Evolutionary conservation across 2,329 filamentous ascomycete species (phyloP), one percentile per base, ranked within the genome.

Genomic region (Alternaria solani): DNA sequence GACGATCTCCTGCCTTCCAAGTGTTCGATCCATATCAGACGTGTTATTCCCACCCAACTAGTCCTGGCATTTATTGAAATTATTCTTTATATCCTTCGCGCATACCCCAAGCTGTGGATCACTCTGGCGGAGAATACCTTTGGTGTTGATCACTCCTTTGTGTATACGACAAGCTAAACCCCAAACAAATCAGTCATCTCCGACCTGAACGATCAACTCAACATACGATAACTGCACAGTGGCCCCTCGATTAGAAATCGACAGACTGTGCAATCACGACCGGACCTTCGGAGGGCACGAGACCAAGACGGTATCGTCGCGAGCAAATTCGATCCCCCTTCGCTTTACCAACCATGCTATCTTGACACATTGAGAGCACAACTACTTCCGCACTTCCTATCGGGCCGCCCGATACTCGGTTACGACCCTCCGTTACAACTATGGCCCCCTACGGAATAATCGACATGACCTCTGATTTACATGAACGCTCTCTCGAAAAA

Each of bases 1-100:
- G 69, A 47, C 59, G 59, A 66, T 70, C 61, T 52, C 55, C 61
- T 60, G 51, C 66, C 30, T 62, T 63, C 54, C 59, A 54, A 57
- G 47, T 43, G 26, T 51, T 36, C 34, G 28, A 42, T 34, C 41
- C 53, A 61, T 53, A 57, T 41, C 30, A 44, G 53, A 23, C 28
- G 41, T 41, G 39, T 39, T 49, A 28, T 42, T 47, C 47, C 53
- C 48, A 39, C 23, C 46, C 14, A 28, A 52, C 48, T 61, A 48
- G 54, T 30, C 18, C 42, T 41, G 47, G 18, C 30, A 18, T 48
- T 30, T 56, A 39, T 61, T 51, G 46, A 51, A 38, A 51, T 52
- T 59, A 59, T 57, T 49, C 46, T 28, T 42, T 56, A 51, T 38
- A 55, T 43, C 55, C 55, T 53, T 47, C 49, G 42, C 53, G 52